These are phyloP conservation scores for Entophlyctis helioformis DNA, from an alignment of 192 early-diverging fungal species.

Conservation along the genomic window DNA sequence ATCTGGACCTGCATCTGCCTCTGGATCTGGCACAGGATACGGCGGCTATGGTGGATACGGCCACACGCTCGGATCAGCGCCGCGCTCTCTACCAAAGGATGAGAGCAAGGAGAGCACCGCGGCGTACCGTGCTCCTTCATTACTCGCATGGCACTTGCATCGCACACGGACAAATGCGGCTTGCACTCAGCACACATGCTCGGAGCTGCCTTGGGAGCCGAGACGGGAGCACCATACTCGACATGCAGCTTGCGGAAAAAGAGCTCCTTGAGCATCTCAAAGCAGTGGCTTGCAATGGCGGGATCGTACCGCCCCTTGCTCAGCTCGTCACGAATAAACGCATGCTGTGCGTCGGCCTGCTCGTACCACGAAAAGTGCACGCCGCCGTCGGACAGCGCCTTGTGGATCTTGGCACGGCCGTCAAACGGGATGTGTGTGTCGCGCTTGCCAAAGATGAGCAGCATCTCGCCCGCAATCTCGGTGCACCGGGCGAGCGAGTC, in stretches of 20 bases:
- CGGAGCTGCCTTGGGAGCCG: too few relatives aligned
- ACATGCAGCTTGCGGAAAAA: constrained; percentile 36
- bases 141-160: too few relatives aligned
- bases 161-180: too few relatives aligned
- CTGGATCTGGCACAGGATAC: too few relatives aligned
- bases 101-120: too few relatives aligned
- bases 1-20: too few relatives aligned
- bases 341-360: constrained; percentile 46
- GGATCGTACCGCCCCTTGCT: constrained; percentile 55
- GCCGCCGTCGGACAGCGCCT: constrained; percentile 33
- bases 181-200: too few relatives aligned
- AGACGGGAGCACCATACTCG: constrained; percentile 2
- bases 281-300: constrained; percentile 42
- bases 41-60: too few relatives aligned
- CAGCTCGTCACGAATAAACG: constrained; percentile 54
- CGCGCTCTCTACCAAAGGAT: too few relatives aligned
- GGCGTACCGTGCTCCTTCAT: too few relatives aligned
- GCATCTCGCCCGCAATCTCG: constrained; percentile 44
- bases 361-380: constrained; percentile 45
- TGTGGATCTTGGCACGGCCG: constrained; percentile 42
- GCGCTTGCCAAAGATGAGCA: constrained; percentile 39
- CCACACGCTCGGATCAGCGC: too few relatives aligned
- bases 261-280: constrained; percentile 42
- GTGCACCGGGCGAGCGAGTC: constrained; percentile 32
- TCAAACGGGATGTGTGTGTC: constrained; percentile 52